Base-by-base conservation (phyloP, 257 asterid genomes). In the Nicotiana paniculata region DNA sequence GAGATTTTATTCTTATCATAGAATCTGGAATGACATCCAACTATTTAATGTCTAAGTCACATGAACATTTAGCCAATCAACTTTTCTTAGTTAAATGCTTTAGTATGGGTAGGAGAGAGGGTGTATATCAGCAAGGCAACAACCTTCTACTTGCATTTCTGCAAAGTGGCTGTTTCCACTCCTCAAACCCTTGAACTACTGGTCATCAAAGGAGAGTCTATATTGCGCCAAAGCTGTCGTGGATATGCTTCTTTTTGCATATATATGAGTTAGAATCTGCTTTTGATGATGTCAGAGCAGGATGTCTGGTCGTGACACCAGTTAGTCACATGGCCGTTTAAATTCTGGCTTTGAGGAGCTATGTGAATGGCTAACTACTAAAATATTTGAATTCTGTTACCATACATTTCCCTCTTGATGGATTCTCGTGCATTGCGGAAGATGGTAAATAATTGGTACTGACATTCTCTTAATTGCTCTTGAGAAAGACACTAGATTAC, bases 401-500 rank as follows among this genome's bases (percentile, higher is more conserved):
- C 28, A n/a, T 26, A 74, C 63, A 48, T 48, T 74, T 74, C 26
- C 17, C 9, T 74, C 79, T 74, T 15, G 63, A 43, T 74, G 62
- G 39, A 74, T 74, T 74, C 62, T 48, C 43, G 53, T 48, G 63
- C 79, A 51, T 74, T 74, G 62, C 63, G 5, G 78, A 72, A 74
- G 79, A 48, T 74, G 62, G 15, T 51, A 43, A 74, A 26, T 74
- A 74, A 54, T 26, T 51, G 62, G 79, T 48, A 26, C 26, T 74
- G 79, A 4, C 37, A 72, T 74, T 63, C 79, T 26, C 79, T 74
- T 51, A 24, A 48, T 51, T 30, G n/a, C 62, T 74, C 35, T 24
- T 74, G 46, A 51, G 79, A 48, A 15, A 74, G 43, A 74, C 15
- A n/a, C 62, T 74, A 51, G 26, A 51, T 37, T 74, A 15, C 35